Conservation (phyloP, 2,329 filamentous ascomycete genomes). For the Hypoxylon rubiginosum region DNA sequence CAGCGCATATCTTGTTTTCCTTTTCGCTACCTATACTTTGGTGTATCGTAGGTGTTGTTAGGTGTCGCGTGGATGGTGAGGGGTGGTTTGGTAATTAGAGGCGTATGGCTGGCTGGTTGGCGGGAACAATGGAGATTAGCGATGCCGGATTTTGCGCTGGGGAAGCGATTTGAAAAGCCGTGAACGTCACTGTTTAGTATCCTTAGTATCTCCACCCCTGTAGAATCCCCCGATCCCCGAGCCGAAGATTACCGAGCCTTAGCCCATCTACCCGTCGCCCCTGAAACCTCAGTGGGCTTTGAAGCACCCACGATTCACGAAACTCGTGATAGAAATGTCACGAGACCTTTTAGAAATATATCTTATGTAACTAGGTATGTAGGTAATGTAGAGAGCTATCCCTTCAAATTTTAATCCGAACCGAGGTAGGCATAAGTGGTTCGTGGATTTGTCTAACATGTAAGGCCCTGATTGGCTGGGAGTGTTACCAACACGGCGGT, state of each 20-base stretch:
- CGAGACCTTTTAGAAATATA: constrained; percentile 17
- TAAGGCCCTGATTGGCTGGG: too few species aligned
- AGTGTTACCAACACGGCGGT: too few species aligned
- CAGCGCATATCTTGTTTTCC: constrained; percentile 37
- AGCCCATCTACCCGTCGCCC: constrained; percentile 34
- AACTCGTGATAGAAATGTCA: constrained; percentile 13
- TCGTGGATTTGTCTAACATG: background rate
- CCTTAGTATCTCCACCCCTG: constrained; percentile 36
- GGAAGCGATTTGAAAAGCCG: constrained; percentile 36
- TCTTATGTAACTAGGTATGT: background rate
- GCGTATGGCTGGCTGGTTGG: background rate
- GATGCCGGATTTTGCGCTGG: constrained; percentile 29
- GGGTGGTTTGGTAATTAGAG: constrained; percentile 16
- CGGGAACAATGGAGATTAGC: constrained; percentile 25
- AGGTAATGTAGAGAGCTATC: background rate
- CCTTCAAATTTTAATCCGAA: background rate
- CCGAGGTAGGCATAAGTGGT: background rate
- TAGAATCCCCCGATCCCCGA: constrained; percentile 35
- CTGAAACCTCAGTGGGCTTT: background rate
- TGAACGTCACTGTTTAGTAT: constrained; percentile 46
- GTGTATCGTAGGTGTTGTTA: background rate
- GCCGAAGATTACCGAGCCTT: constrained; percentile 50
- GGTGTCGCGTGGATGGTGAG: constrained; percentile 30
- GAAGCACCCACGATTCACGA: background rate
- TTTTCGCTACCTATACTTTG: too few species aligned